phyloP scores from a whole-genome alignment of 192 early-diverging fungal species.

The Diversispora epigaea region DNA sequence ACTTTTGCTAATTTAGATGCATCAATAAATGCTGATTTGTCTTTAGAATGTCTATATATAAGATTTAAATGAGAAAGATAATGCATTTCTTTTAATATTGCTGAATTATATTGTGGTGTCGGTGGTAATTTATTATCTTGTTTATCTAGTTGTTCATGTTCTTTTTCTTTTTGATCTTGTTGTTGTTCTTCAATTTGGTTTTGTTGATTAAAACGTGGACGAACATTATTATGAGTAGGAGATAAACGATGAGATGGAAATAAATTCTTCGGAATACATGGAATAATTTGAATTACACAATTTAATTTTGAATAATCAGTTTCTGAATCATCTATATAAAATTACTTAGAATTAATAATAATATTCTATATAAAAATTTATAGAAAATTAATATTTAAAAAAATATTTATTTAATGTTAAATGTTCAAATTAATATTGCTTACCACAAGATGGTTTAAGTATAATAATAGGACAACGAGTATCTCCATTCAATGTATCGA shows the following conservation, averaged over 20 bases:
- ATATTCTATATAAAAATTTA: neutral
- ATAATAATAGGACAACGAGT: slow-evolving; percentile 62
- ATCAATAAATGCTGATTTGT: slow-evolving; percentile 75
- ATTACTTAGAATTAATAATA: neutral
- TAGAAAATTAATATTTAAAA: neutral
- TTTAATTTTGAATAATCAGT: slow-evolving; percentile 66
- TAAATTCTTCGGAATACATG: slow-evolving; percentile 62
- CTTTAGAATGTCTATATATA: slow-evolving; percentile 71
- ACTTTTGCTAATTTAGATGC: slow-evolving; percentile 78
- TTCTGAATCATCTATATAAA: slow-evolving; percentile 53
- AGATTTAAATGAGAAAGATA: slow-evolving; percentile 74
- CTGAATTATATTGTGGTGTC: slow-evolving; percentile 90
- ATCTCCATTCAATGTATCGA: slow-evolving; percentile 59
- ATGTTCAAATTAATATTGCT: neutral
- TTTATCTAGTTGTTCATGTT: neutral
- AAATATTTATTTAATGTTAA: neutral
- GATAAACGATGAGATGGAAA: slow-evolving; percentile 72
- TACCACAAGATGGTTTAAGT: slow-evolving; percentile 56
- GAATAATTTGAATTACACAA: slow-evolving; percentile 75
- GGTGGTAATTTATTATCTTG: slow-evolving; percentile 41
- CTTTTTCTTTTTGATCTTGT: slow-evolving; percentile 6
- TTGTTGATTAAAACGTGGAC: slow-evolving; percentile 30
- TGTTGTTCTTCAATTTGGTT: no score
- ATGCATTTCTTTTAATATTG: slow-evolving; percentile 74
- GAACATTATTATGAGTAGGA: slow-evolving; percentile 80